phyloP scores from a whole-genome alignment of 495 filamentous ascomycete species.

The Bathelium albidoporum region DNA sequence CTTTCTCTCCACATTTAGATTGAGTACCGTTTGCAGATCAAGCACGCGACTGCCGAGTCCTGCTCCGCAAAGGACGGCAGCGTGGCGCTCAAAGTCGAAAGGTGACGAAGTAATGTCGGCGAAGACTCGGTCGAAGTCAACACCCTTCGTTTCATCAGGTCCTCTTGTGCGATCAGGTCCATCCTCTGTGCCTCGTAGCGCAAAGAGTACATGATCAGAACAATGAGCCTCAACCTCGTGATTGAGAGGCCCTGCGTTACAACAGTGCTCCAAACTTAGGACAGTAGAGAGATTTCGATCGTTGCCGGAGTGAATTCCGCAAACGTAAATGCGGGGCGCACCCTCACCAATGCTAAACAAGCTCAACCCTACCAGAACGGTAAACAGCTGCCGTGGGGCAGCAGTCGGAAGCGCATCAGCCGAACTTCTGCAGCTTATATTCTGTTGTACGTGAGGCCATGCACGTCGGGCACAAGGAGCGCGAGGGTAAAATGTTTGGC shows the following conservation, averaged over 20 bases:
- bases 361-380: background rate
- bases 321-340: background rate
- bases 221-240: background rate
- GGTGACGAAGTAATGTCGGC: background rate
- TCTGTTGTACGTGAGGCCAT: background rate
- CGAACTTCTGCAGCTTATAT: background rate
- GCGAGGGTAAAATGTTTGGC: background rate
- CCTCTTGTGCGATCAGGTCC: background rate
- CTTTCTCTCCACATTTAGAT: background rate
- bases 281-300: background rate
- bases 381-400: background rate
- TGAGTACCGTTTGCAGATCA: background rate
- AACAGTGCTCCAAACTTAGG: background rate
- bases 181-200: background rate
- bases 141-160: background rate
- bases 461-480: background rate
- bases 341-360: background rate
- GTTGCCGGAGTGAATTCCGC: slow-evolving; percentile 1
- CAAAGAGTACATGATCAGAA: background rate
- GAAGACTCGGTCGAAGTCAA: background rate
- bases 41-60: background rate
- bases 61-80: no score
- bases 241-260: background rate
- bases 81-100: background rate
- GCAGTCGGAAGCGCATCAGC: background rate